Evolutionary conservation across 768 basidiomycete genomes (phyloP).

Genomic region (Tylopilus sp.): DNA sequence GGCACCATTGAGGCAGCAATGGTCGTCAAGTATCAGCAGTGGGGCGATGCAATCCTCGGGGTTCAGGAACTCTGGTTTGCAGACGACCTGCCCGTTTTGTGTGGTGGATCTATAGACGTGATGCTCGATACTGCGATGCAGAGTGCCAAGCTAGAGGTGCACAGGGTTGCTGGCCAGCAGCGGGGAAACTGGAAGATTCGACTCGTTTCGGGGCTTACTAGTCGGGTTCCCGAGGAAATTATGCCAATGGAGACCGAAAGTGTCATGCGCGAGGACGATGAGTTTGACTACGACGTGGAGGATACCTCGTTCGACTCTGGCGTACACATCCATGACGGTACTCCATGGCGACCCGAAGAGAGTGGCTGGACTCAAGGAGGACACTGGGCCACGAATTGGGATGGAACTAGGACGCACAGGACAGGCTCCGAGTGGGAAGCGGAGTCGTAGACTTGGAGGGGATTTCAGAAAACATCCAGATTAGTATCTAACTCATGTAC

Average conservation of each 20-base stretch:
- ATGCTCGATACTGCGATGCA: slow-evolving; percentile 26
- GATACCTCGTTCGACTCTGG: slow-evolving; percentile 29
- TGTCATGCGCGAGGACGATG: slow-evolving; percentile 20
- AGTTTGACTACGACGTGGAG: slow-evolving; percentile 14
- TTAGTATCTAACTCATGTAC: slow-evolving; percentile 26
- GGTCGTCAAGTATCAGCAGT: slow-evolving; percentile 51
- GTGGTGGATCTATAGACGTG: slow-evolving; percentile 33
- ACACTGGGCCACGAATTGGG: slow-evolving; percentile 8
- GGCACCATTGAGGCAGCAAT: slow-evolving; percentile 49
- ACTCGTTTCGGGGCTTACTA: slow-evolving; percentile 22
- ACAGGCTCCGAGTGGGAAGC: not conserved
- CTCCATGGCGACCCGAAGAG: slow-evolving; percentile 5
- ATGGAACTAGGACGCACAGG: not conserved
- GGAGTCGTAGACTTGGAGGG: not conserved
- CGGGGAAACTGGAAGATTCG: slow-evolving; percentile 30
- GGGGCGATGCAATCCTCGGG: slow-evolving; percentile 45
- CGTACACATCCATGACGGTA: slow-evolving; percentile 13
- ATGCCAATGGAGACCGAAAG: slow-evolving; percentile 8
- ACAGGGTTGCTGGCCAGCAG: slow-evolving; percentile 15
- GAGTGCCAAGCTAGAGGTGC: slow-evolving; percentile 23
- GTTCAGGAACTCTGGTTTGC: slow-evolving; percentile 46
- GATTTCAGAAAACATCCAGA: slow-evolving; percentile 6
- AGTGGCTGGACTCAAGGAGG: slow-evolving; percentile 14
- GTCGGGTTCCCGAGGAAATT: slow-evolving; percentile 3
- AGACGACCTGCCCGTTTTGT: slow-evolving; percentile 32